Evolutionary conservation across 495 filamentous ascomycete species (phyloP), one percentile per base, ranked within the genome.

Genomic region (Daldinia childiae): DNA sequence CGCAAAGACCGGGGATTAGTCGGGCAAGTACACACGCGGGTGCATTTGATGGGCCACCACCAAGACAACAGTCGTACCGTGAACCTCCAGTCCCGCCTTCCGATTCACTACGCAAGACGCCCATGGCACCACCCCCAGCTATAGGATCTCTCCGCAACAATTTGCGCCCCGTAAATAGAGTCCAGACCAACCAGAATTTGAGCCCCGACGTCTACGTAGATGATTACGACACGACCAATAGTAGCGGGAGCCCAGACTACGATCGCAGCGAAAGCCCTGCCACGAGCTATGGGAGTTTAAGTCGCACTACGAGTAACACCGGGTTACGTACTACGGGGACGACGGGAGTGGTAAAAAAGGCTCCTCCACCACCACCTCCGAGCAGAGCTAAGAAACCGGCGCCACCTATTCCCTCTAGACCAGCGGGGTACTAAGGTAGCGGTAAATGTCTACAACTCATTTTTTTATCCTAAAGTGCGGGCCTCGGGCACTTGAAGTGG

Each of bases 341-440:
- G 81, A 80, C 67, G 3, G 62, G 73, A 3, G 72, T 79, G 19
- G 58, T 74, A 26, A 91, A 92, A 82, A 93, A 93, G 79, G 88
- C 86, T 8, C 90, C 92, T 38, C 93, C 92, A 6, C 93, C 92
- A 38, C 93, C 92, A 24, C 93, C 93, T 12, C 93, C 93, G n/a
- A 90, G 89, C 64, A 83, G 92, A 69, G 81, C 88, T 12, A 94
- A 92, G 87, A 96, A 92, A 81, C 87, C 92, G 41, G 82, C 91
- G 8, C 91, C 92, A 55, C 92, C 92, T 14, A 73, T 86, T 24
- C 83, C 83, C 2, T 75, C 80, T 1, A 83, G 78, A 59, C 73
- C 81, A 38, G 79, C 72, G 14, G 75, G 74, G 39, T 81, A 82
- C 54, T 48, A 24, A 48, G 43, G 43, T 48, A 17, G 43, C 17